Conservation (phyloP, 352 stramenopile species). For the Pythium aristosporum region DNA sequence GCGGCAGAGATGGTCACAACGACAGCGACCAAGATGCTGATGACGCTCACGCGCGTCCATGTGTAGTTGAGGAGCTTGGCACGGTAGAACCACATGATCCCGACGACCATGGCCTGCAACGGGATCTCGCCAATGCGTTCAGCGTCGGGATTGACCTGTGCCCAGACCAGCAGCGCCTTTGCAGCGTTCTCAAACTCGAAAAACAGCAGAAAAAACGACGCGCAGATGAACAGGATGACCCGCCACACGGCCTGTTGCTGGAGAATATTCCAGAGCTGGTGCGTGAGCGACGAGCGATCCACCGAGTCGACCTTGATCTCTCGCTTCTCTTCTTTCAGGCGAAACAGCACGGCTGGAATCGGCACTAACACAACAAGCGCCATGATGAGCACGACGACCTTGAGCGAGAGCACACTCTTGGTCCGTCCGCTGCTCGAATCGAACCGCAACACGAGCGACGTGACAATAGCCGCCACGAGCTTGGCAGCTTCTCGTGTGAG, state of each 20-base stretch:
- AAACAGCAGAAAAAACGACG: slow-evolving; percentile 48
- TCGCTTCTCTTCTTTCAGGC: slow-evolving; percentile 64
- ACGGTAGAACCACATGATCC: slow-evolving; percentile 51
- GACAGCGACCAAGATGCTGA: slow-evolving; percentile 42
- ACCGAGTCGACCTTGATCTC: slow-evolving; percentile 74
- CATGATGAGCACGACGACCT: slow-evolving; percentile 71
- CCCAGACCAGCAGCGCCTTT: slow-evolving; percentile 50
- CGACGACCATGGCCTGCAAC: slow-evolving; percentile 42
- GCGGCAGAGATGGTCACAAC: slow-evolving; percentile 32
- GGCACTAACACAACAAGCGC: slow-evolving; percentile 57
- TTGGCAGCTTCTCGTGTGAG: slow-evolving; percentile 47
- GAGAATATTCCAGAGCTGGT: slow-evolving; percentile 70
- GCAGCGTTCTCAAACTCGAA: slow-evolving; percentile 69
- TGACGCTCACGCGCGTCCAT: slow-evolving; percentile 58
- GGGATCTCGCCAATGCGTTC: slow-evolving; percentile 45
- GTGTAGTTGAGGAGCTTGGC: slow-evolving; percentile 69
- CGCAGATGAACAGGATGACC: slow-evolving; percentile 71
- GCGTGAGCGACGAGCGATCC: slow-evolving; percentile 52
- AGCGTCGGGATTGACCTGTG: slow-evolving; percentile 36
- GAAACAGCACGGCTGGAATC: slow-evolving; percentile 64
- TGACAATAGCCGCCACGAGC: slow-evolving; percentile 34
- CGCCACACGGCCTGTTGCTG: slow-evolving; percentile 78
- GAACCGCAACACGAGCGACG: slow-evolving; percentile 35
- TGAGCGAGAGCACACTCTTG: slow-evolving; percentile 53
- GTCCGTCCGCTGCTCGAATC: slow-evolving; percentile 35